Percentiles rank a stretch among this genome's conserved stretches.
Evolutionary conservation across 2,329 filamentous ascomycete species (phyloP).

Genomic region (Penicillium sp.): DNA sequence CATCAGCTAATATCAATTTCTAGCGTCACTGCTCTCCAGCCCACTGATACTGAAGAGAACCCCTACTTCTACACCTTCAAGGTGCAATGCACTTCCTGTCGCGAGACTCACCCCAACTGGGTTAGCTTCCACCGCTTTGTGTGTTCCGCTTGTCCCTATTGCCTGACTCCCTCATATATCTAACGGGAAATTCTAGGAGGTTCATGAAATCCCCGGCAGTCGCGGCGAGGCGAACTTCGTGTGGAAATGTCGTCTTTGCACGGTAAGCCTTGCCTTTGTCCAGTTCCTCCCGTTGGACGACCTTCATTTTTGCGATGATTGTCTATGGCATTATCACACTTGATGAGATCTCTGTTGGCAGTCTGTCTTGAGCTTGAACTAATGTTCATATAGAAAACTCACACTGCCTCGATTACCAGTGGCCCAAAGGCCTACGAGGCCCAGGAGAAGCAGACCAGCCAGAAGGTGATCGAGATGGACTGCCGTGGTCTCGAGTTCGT

Average conservation of each 20-base stretch:
- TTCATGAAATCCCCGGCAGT: slow-evolving; percentile 87
- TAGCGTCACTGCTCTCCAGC: slow-evolving; percentile 88
- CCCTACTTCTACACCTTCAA: slow-evolving; percentile 98
- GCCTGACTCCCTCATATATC: neutral
- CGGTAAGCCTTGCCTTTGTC: slow-evolving; percentile 56
- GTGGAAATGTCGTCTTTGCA: slow-evolving; percentile 99
- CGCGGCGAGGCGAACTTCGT: slow-evolving; percentile 97
- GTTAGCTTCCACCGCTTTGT: slow-evolving; percentile 89
- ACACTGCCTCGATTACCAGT: slow-evolving; percentile 77
- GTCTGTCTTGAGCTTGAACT: neutral
- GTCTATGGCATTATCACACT: neutral
- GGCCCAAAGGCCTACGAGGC: slow-evolving; percentile 68
- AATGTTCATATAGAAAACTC: slow-evolving; percentile 37
- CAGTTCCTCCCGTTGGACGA: neutral
- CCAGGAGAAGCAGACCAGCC: slow-evolving; percentile 60
- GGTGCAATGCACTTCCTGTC: slow-evolving; percentile 96
- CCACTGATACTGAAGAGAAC: slow-evolving; percentile 75
- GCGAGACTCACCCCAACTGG: slow-evolving; percentile 84
- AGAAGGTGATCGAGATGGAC: slow-evolving; percentile 87
- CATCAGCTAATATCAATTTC: slow-evolving; percentile 11
- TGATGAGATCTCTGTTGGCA: too few relatives aligned
- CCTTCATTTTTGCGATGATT: slow-evolving; percentile 5
- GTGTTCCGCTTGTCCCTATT: slow-evolving; percentile 38
- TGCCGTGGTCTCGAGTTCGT: slow-evolving; percentile 91
- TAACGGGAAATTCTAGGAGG: slow-evolving; percentile 61